A percentile compares a stretch with the other conserved stretches of the same genome.
Conservation (phyloP, 805 yeast species). For the Gaillardinia entomophila region DNA sequence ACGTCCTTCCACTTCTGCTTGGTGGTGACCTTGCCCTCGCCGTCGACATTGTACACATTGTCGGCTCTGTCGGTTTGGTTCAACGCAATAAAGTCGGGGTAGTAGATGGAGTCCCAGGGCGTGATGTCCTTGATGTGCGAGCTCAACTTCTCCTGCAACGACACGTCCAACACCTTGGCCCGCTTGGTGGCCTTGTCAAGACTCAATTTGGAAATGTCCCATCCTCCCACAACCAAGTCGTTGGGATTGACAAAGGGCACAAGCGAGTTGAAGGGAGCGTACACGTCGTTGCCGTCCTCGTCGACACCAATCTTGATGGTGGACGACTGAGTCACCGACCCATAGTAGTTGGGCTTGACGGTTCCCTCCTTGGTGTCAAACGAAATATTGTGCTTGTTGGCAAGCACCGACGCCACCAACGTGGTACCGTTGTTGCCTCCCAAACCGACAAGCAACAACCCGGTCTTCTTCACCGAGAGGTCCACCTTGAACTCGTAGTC, state of each 20-base stretch:
- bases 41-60: slow-evolving; percentile 63
- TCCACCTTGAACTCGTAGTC: slow-evolving; percentile 86
- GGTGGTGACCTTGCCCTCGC: slow-evolving; percentile 45
- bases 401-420: slow-evolving; percentile 74
- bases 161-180: slow-evolving; percentile 81
- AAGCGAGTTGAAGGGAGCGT: slow-evolving; percentile 85
- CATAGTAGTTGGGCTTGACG: slow-evolving; percentile 75
- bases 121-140: slow-evolving; percentile 53
- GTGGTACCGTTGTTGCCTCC: slow-evolving; percentile 98
- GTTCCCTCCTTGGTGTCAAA: slow-evolving; percentile 82
- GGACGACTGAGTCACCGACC: slow-evolving; percentile 91
- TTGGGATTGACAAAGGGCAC: slow-evolving; percentile 88
- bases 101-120: slow-evolving; percentile 84
- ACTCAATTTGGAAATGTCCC: slow-evolving; percentile 81
- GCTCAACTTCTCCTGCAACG: slow-evolving; percentile 70
- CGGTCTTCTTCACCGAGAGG: slow-evolving; percentile 75
- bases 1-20: slow-evolving; percentile 84
- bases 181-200: slow-evolving; percentile 77
- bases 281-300: slow-evolving; percentile 73
- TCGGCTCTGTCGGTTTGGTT: slow-evolving; percentile 91
- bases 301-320: slow-evolving; percentile 89
- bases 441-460: slow-evolving; percentile 85
- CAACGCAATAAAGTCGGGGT: slow-evolving; percentile 95
- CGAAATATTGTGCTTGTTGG: slow-evolving; percentile 71
- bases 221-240: slow-evolving; percentile 85